Percentiles rank a stretch among this genome's conserved stretches.
Evolutionary conservation across 495 filamentous ascomycete species (phyloP).

Genomic region (Bombardia bombarda): DNA sequence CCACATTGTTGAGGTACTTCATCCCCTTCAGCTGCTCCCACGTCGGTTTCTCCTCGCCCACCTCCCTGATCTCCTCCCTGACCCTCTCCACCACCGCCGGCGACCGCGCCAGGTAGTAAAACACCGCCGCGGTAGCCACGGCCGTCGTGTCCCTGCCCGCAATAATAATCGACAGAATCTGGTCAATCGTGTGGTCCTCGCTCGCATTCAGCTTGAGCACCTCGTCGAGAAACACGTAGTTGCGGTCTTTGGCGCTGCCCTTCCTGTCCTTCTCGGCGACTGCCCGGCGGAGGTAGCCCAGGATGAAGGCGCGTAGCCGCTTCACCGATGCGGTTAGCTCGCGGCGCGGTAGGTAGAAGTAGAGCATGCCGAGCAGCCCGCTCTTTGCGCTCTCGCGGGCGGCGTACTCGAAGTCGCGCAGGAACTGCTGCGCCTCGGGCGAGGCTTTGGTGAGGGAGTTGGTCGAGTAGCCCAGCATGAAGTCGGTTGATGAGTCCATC

Average conservation of each 20-base stretch:
- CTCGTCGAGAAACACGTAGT: constrained; percentile 46
- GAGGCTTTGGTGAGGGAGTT: constrained; percentile 23
- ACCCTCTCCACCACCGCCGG: constrained; percentile 43
- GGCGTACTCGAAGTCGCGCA: constrained; percentile 31
- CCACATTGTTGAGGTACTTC: constrained; percentile 41
- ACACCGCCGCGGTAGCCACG: constrained; percentile 47
- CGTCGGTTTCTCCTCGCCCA: constrained; percentile 23
- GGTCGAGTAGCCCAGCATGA: constrained; percentile 43
- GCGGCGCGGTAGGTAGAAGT: constrained; percentile 41
- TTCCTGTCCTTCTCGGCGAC: constrained; percentile 11
- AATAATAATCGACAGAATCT: constrained; percentile 46
- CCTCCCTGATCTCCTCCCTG: constrained; percentile 34
- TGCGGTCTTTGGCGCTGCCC: constrained; percentile 14
- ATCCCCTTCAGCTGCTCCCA: constrained; percentile 41
- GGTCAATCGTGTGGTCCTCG: constrained; percentile 30
- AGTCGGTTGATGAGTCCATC: constrained; percentile 58
- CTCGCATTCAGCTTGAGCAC: constrained; percentile 31
- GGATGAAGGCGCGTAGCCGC: constrained; percentile 35
- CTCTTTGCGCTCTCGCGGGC: constrained; percentile 31
- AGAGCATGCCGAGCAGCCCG: constrained; percentile 45
- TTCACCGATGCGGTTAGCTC: constrained; percentile 35
- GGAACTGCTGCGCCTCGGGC: constrained; percentile 26
- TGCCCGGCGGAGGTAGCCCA: constrained; percentile 31
- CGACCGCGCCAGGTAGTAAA: constrained; percentile 52
- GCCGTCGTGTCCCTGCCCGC: constrained; percentile 58